phyloP scores from a whole-genome alignment of 768 basidiomycete genomes.

The Podaxis rugospora region DNA sequence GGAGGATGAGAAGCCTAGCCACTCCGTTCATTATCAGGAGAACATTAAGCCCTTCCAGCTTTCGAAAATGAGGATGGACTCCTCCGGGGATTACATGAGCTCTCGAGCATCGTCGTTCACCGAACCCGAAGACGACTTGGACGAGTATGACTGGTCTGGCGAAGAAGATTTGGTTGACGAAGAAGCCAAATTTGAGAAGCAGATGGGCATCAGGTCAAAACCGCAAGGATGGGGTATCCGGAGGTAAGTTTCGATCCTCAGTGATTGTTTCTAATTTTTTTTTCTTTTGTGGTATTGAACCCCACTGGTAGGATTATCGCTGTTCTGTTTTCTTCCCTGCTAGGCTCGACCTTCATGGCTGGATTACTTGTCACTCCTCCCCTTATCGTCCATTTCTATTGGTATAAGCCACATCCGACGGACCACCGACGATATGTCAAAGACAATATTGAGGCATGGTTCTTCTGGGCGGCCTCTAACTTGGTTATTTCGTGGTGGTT shows the following conservation, averaged over 20 bases:
- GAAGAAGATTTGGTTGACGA: conserved; percentile 75
- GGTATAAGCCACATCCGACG: conserved; percentile 58
- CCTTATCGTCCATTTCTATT: conserved; percentile 63
- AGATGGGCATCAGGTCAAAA: conserved; percentile 48
- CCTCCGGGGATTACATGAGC: conserved; percentile 20
- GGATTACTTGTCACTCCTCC: conserved; percentile 57
- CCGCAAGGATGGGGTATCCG: conserved; percentile 46
- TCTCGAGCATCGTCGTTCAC: conserved; percentile 40
- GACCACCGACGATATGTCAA: conserved; percentile 54
- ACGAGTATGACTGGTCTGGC: conserved; percentile 73
- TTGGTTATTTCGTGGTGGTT: conserved; percentile 77
- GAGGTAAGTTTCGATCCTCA: conserved; percentile 33
- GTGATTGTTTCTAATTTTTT: not conserved
- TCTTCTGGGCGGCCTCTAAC: conserved; percentile 80
- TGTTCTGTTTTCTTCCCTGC: conserved; percentile 64
- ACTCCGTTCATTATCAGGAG: conserved; percentile 49
- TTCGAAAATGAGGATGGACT: conserved; percentile 22
- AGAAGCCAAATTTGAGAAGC: conserved; percentile 59
- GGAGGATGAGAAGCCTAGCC: conserved; percentile 16
- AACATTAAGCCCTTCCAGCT: conserved; percentile 25
- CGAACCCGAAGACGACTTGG: conserved; percentile 53
- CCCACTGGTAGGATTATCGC: conserved; percentile 44
- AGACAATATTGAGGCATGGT: conserved; percentile 70
- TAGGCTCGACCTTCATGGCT: conserved; percentile 68
- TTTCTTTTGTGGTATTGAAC: not conserved